These are phyloP conservation scores for Tricholoma terreum DNA, from an alignment of 768 basidiomycete genomes.

Conservation along the genomic window DNA sequence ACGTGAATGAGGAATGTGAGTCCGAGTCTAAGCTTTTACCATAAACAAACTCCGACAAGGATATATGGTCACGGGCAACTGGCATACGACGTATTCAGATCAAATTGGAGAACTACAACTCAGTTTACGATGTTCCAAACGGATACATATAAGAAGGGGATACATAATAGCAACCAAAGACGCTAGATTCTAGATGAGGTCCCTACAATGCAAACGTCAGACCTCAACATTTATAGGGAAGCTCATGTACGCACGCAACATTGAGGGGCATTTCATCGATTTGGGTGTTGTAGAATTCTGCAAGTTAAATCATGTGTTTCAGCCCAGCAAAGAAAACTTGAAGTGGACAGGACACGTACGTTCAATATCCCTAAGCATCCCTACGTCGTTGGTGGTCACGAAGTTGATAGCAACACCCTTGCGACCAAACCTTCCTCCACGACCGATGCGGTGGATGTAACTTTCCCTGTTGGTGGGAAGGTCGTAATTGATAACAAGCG, in stretches of 20 bases:
- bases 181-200: slow-evolving; percentile 63
- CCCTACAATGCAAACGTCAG: slow-evolving; percentile 39
- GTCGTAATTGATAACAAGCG: slow-evolving; percentile 94
- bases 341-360: slow-evolving; percentile 49
- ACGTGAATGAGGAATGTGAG: no score
- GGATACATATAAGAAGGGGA: neutral
- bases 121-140: neutral
- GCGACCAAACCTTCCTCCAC: slow-evolving; percentile 95
- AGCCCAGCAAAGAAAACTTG: slow-evolving; percentile 4
- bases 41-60: neutral
- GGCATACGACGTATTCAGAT: neutral
- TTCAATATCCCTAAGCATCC: slow-evolving; percentile 92
- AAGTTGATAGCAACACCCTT: slow-evolving; percentile 99
- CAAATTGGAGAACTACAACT: no score
- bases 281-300: slow-evolving; percentile 92
- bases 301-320: slow-evolving; percentile 13
- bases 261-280: slow-evolving; percentile 99
- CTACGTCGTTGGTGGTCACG: slow-evolving; percentile 91
- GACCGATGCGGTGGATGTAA: slow-evolving; percentile 98
- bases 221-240: neutral
- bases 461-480: slow-evolving; percentile 93
- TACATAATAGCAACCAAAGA: slow-evolving; percentile 6
- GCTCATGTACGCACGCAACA: slow-evolving; percentile 70
- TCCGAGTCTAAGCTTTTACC: no score
- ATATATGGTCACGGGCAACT: no score